phyloP scores from a whole-genome alignment of 2,329 filamentous ascomycete genomes.

The Magnaporthiopsis rhizophila region DNA sequence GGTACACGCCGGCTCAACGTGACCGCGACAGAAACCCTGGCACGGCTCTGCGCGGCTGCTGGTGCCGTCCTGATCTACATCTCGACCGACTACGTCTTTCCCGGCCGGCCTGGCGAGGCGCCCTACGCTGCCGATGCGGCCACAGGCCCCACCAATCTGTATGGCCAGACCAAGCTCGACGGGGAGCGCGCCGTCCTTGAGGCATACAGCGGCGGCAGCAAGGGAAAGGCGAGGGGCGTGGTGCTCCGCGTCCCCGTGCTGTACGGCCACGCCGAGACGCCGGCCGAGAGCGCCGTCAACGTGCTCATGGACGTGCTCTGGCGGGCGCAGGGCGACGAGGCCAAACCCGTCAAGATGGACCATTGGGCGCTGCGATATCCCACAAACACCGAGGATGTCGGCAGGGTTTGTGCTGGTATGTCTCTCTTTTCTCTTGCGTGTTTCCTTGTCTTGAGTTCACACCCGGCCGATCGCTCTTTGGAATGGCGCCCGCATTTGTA shows the following conservation, averaged over 20 bases:
- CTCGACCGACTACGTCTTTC: conserved; percentile 76
- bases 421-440: conserved; percentile 12
- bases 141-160: conserved; percentile 69
- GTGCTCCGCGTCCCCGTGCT: conserved; percentile 76
- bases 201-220: conserved; percentile 35
- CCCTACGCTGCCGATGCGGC: conserved; percentile 63
- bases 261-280: conserved; percentile 66
- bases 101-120: conserved; percentile 67
- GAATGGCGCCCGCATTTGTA: background rate
- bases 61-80: conserved; percentile 65
- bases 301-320: conserved; percentile 67
- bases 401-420: conserved; percentile 62
- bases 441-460: background rate
- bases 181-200: conserved; percentile 59
- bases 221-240: conserved; percentile 46
- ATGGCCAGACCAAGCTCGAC: conserved; percentile 54
- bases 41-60: conserved; percentile 54
- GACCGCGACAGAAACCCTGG: conserved; percentile 58
- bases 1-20: conserved; percentile 70
- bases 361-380: conserved; percentile 80
- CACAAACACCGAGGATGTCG: conserved; percentile 84
- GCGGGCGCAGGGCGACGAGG: conserved; percentile 59
- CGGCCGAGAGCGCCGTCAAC: conserved; percentile 76
- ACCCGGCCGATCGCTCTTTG: background rate
- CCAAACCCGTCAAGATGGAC: conserved; percentile 63